Evolutionary conservation across 2,329 filamentous ascomycete species (phyloP), one percentile per base, ranked within the genome.

Genomic region (Alternaria brassicicola): DNA sequence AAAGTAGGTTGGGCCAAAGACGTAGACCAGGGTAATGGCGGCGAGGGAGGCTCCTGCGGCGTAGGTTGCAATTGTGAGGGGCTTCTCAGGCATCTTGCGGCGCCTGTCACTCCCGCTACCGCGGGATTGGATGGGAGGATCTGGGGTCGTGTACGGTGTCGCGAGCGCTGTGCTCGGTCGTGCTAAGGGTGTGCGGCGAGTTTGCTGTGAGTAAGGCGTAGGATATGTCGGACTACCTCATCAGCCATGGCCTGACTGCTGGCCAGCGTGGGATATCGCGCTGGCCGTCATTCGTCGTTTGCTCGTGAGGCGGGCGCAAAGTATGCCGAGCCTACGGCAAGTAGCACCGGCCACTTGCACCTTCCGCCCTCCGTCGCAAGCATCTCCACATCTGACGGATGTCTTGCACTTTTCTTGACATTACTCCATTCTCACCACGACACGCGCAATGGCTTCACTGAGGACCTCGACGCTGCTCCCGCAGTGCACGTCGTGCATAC

Each of bases 1-100:
- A 70, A 96, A 91, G 78, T 94, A 98, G 51, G 93, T 98, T n/a
- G 95, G 95, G 8, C 90, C 93, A 79, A 99, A 98, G 69, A 98
- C 94, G 79, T 98, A 99, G 76, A 98, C 91, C 57, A 98, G 86
- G 30, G 95, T 94, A 63, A 96, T 91, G 62, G 95, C 95, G 55
- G 95, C 95, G 63, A 99, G 89, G 53, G 93, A 97, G 60, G 94
- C 95, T 69, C 94, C 94, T 59, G 94, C 95, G 72, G 95, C 95
- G 80, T 99, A 99, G 42, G 92, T 92, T 69, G 92, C 92, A 70
- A 95, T 89, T 7, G 89, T 93, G 58, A 92, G 84, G 54, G 88
- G 88, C 81, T 90, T 93, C 75, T 95, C 91, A 71, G 90, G 91
- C 91, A 95, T 94, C 68, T 69, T 70, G 73, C 63, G 63, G 67